Evolutionary conservation across 2,329 filamentous ascomycete genomes (phyloP), one percentile per base, ranked within the genome.

Genomic region (Diaporthe sp.): DNA sequence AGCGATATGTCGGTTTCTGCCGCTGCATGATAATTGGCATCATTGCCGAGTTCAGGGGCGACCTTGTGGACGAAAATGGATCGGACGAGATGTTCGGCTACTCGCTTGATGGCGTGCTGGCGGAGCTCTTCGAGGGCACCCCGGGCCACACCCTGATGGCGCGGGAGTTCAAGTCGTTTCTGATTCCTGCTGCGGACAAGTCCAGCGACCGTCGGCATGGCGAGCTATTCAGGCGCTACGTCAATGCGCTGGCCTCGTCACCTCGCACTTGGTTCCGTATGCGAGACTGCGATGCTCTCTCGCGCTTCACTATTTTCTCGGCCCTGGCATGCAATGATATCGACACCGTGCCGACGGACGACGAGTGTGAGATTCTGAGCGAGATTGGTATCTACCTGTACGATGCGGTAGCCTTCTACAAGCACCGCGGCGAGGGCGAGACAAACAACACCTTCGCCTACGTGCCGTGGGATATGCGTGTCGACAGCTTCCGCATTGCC

Each of bases 381-480:
- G 80, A 82, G 75, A 74, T 83, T 17, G 78, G 78, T 4, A 78
- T 77, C 60, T 79, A 77, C 12, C 75, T 82, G 35, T 82, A 82
- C 75, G 81, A 83, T 57, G 78, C 81, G 28, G 77, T 82, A 22
- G 78, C 81, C 35, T 82, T 81, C 76, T 82, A 76, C 77, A 82
- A 82, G 78, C 81, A 83, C 72, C 79, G 80, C 7, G 71, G 77
- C 45, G 82, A 82, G 75, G 81, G 81, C 17, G 81, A 82, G 75
- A 82, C 81, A 7, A 82, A 83, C 77, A 80, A 74, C 75, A 82
- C 80, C 2, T 82, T 82, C 60, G 80, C 79, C 30, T 82, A 82
- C 73, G 77, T 80, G 15, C 77, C 77, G 12, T 33, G 67, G 33
- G 74, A 78, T 4, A 42, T 79, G n/a, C 80, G 81, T 38, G 68